Conservation (phyloP, 1,284 basidiomycete species). For the Irpex sp. region DNA sequence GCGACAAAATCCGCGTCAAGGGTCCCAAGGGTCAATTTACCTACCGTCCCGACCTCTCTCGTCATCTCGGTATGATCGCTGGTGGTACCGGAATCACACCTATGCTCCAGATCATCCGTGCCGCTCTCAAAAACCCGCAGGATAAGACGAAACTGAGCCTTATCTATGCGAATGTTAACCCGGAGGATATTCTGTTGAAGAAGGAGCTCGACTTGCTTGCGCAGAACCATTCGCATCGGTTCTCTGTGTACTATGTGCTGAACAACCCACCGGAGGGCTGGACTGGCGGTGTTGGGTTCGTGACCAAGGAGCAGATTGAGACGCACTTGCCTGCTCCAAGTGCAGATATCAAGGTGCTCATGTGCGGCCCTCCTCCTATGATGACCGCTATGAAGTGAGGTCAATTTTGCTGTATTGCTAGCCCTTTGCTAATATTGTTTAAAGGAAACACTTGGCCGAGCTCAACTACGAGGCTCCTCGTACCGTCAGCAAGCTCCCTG, state of each 20-base stretch:
- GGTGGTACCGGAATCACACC: conserved; percentile 96
- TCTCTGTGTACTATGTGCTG: conserved; percentile 88
- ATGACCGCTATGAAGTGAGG: conserved; percentile 93
- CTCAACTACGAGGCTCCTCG: conserved; percentile 86
- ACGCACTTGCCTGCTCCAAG: conserved; percentile 63
- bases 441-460: conserved; percentile 83
- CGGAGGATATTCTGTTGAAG: conserved; percentile 85
- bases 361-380: conserved; percentile 97
- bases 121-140: conserved; percentile 79
- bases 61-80: conserved; percentile 92
- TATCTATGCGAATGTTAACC: conserved; percentile 95
- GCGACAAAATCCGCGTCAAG: conserved; percentile 85
- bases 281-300: conserved; percentile 89
- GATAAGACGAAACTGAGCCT: conserved; percentile 83
- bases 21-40: conserved; percentile 95
- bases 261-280: conserved; percentile 89
- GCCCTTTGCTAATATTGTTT: conserved; percentile 6
- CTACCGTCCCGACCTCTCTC: conserved; percentile 67
- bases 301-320: conserved; percentile 91
- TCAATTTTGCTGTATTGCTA: background rate
- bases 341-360: conserved; percentile 75
- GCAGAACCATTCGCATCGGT: conserved; percentile 60
- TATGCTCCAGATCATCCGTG: conserved; percentile 95
- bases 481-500: conserved; percentile 89
- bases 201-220: conserved; percentile 83